Evolutionary conservation across 805 yeast genomes (phyloP), one percentile per base, ranked within the genome.

Genomic region (Candida palmyrensis): DNA sequence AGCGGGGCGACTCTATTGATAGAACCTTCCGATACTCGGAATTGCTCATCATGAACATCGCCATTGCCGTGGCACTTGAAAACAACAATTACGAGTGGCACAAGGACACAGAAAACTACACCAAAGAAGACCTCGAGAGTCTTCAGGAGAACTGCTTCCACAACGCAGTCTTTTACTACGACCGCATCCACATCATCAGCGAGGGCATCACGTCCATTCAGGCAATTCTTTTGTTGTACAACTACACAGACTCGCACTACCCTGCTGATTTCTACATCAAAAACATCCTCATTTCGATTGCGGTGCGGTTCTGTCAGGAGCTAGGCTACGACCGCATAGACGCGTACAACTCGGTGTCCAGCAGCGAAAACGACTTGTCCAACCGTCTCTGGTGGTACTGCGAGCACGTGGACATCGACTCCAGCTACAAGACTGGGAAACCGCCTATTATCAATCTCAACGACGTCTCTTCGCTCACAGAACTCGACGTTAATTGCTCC

Each of bases 191-290:
- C 3, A 49, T 70, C 2, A 43, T 62, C 18, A 68, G 69, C 39
- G 79, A 72, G 40, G 79, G 79, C 6, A 27, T 72, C 0, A 53
- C 51, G 18, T 64, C 77, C 2, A 47, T 77, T 4, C 76, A 68
- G 45, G 79, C 74, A 0, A 50, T 77, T 2, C 40, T 78, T 11
- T 44, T 79, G 13, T 47, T 79, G 35, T 51, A 67, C 1, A 27
- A 53, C 2, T 71, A 61, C 41, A 55, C 65, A 23, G 61, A 48
- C 34, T 38, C 39, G 3, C 40, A 40, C 12, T 41, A 48, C 47
- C 44, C 57, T 5, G 40, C 47, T 3, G 32, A 33, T 17, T 21
- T 31, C n/a, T 47, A 49, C 23, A 41, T 45, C 26, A 45, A 41
- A 29, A 36, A 37, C 30, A 36, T 38, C 20, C 29, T 51, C 13